Evolutionary conservation across 2,329 filamentous ascomycete genomes (phyloP).

Genomic region (Aspergillaceae sp.): DNA sequence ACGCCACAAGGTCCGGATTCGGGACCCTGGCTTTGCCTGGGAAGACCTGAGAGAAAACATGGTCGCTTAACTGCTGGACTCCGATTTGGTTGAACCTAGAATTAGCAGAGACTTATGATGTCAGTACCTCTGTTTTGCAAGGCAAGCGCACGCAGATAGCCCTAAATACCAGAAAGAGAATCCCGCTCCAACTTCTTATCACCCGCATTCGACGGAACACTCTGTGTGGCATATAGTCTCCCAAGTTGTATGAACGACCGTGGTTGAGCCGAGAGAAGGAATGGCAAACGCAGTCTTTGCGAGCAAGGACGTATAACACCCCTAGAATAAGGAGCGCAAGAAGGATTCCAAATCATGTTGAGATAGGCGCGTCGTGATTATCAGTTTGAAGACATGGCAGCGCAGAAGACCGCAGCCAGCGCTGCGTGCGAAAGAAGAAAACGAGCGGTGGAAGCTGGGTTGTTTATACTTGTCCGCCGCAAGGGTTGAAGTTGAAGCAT

Average conservation of each 20-base stretch:
- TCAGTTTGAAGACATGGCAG: constrained; percentile 16
- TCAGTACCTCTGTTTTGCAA: constrained; percentile 7
- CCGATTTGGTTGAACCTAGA: constrained; percentile 85
- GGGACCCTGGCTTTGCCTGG: constrained; percentile 45
- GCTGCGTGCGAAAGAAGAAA: constrained; percentile 3
- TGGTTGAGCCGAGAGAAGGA: constrained; percentile 5
- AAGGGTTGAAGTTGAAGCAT: not conserved
- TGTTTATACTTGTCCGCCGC: not conserved
- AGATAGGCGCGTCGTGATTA: not conserved
- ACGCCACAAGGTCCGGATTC: constrained; percentile 62
- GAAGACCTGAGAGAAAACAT: constrained; percentile 80
- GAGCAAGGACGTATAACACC: constrained; percentile 18
- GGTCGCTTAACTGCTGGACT: constrained; percentile 81
- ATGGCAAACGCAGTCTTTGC: constrained; percentile 17
- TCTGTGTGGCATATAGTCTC: constrained; percentile 9
- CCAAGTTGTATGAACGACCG: constrained; percentile 7
- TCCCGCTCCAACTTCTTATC: constrained; percentile 1
- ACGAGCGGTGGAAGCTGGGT: not conserved
- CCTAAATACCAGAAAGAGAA: constrained; percentile 22
- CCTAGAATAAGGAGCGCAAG: constrained; percentile 23
- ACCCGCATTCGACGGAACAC: constrained; percentile 6
- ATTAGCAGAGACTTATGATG: constrained; percentile 31
- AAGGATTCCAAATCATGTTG: constrained; percentile 21
- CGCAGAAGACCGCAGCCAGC: constrained; percentile 9
- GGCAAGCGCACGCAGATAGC: not conserved